Evolutionary conservation across 2,329 filamentous ascomycete species (phyloP), one percentile per base, ranked within the genome.

Genomic region (Phaeosphaeria sp.): DNA sequence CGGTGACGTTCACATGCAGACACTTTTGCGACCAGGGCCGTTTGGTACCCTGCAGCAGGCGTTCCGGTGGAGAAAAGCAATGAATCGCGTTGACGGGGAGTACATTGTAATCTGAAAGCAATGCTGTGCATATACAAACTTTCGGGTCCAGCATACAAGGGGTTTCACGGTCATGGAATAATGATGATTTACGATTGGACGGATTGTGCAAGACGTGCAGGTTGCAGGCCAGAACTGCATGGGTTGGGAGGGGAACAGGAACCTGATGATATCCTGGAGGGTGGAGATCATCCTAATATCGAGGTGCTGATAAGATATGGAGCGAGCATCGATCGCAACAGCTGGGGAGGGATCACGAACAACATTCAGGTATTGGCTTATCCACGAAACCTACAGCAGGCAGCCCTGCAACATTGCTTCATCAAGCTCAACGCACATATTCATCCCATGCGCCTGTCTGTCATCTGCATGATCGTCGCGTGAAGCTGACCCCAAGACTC

Each of bases 61-160:
- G 11, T 82, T 83, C 56, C 64, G 79, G 49, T 84, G 82, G 82
- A 75, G 82, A 63, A 80, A 76, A 59, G 80, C 80, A n/a, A 83
- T 84, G 81, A 74, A 80, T 63, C 73, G 80, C 53, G 74, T 79
- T 17, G 80, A 83, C 65, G 81, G 82, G 21, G 82, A 84, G 73
- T 83, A 83, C 64, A 82, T 83, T 68, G 73, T 83, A 57, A 79
- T 83, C 53, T 83, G 71, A 80, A 47, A 47, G 45, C 45, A 24
- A 47, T 60, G 24, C 49, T 33, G 49, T 51, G 51, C 51, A 49
- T 47, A 49, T 39, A 51, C 51, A 44, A 39, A 17, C 53, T 57
- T 63, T 63, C 57, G 52, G 60, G 62, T 65, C 63, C 49, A 51
- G 58, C 59, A 62, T 57, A 49, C 55, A 43, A 53, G 55, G 51